These are phyloP conservation scores for Phaeosphaeria sp. DNA, from an alignment of 2,329 filamentous ascomycete genomes.

Conservation along the genomic window DNA sequence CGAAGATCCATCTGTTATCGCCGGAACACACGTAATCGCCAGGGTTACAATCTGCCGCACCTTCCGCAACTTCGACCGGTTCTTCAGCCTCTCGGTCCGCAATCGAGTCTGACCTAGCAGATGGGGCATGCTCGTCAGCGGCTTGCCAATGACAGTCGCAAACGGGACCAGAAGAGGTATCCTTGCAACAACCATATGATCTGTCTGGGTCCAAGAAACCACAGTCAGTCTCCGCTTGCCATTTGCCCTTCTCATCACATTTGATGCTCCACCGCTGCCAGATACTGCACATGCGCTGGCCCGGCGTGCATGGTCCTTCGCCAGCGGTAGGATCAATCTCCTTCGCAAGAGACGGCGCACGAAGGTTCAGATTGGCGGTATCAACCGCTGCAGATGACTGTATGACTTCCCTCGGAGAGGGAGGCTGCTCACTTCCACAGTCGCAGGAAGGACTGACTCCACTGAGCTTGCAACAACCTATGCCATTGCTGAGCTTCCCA, in stretches of 20 bases:
- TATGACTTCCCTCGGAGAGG: too few relatives aligned
- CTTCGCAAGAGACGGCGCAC: background rate
- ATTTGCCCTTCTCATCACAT: background rate
- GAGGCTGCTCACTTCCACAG: too few relatives aligned
- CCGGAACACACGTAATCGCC: background rate
- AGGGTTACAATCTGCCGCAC: background rate
- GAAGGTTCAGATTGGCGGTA: background rate
- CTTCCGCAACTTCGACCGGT: background rate
- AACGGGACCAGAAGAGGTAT: background rate
- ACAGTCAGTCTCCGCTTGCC: conserved; percentile 4
- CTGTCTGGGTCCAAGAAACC: background rate
- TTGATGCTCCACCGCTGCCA: background rate
- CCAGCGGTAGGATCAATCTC: background rate
- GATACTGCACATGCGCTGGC: background rate
- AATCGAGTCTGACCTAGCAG: background rate
- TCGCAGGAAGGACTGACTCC: background rate
- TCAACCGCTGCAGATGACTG: too few relatives aligned
- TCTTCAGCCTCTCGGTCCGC: background rate
- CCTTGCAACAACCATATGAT: background rate
- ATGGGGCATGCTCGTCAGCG: background rate
- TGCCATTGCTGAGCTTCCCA: background rate
- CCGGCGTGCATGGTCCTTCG: background rate
- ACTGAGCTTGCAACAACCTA: background rate
- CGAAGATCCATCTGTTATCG: background rate
- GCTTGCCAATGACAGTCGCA: background rate